These are phyloP conservation scores for Odonthalia washingtoniensis DNA, from an alignment of 31 red algal genomes.

Conservation along the genomic window DNA sequence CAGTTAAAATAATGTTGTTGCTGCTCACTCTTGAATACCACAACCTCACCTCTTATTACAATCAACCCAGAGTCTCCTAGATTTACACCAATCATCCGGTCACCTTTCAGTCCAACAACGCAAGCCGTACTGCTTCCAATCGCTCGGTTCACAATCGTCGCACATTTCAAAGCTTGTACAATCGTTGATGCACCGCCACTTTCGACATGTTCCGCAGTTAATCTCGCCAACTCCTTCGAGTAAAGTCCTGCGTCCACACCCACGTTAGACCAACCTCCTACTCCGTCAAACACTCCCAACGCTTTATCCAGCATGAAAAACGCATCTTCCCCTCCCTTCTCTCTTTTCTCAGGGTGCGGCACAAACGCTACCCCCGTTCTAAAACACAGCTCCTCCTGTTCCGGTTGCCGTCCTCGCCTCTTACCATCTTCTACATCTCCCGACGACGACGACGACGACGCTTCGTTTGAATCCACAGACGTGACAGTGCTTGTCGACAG, in stretches of 20 bases:
- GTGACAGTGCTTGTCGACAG: slow-evolving; percentile 13
- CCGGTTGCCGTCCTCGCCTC: too few relatives aligned
- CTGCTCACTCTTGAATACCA: slow-evolving; percentile 71
- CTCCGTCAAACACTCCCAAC: slow-evolving; percentile 95
- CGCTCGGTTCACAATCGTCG: slow-evolving; percentile 41
- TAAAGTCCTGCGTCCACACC: slow-evolving; percentile 92
- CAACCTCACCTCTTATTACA: slow-evolving; percentile 67
- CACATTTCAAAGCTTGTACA: slow-evolving; percentile 59
- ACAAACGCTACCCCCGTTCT: slow-evolving; percentile 39
- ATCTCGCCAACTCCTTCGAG: slow-evolving; percentile 68
- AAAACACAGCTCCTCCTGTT: too few relatives aligned
- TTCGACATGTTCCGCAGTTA: slow-evolving; percentile 46
- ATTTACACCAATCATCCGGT: slow-evolving; percentile 64
- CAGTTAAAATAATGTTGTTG: slow-evolving; percentile 95
- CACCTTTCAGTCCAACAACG: slow-evolving; percentile 65
- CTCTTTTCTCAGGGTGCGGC: slow-evolving; percentile 63
- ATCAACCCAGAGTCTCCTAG: slow-evolving; percentile 81
- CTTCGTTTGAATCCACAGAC: slow-evolving; percentile 13
- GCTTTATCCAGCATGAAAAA: slow-evolving; percentile 76
- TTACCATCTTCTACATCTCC: background rate
- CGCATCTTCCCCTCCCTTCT: slow-evolving; percentile 90
- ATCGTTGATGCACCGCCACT: slow-evolving; percentile 24
- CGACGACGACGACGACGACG: background rate
- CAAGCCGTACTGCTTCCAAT: slow-evolving; percentile 78
- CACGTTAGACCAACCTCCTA: slow-evolving; percentile 88